A percentile compares a stretch with the other conserved stretches of the same genome.
Conservation (phyloP, 192 early-diverging fungal genomes). For the Coemansia sp. region DNA sequence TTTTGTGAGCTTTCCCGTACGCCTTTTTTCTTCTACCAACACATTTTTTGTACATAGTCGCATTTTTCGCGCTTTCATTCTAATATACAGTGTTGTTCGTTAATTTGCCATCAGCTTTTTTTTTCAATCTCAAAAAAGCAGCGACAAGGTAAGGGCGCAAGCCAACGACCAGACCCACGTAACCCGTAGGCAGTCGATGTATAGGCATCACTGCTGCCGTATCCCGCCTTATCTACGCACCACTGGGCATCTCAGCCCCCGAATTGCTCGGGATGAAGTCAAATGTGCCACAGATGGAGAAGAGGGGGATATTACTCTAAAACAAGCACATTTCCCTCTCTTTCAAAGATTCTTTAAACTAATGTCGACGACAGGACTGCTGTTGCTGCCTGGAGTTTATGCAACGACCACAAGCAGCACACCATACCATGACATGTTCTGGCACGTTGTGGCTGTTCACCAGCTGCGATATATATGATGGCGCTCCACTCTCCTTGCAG, state of each 20-base stretch:
- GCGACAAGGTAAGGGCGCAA: constrained; percentile 5
- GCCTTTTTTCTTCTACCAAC: constrained; percentile 1
- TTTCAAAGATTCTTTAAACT: background rate
- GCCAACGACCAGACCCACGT: background rate
- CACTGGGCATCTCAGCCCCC: background rate
- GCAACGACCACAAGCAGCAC: background rate
- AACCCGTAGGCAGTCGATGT: too few relatives aligned
- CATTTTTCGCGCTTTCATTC: background rate
- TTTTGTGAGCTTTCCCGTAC: too few relatives aligned
- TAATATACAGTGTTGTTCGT: background rate
- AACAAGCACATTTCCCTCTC: background rate
- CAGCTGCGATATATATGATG: background rate
- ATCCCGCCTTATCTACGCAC: background rate
- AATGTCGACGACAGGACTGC: background rate
- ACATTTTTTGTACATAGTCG: constrained; percentile 16
- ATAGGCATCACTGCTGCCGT: too few relatives aligned
- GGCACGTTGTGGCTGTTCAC: background rate
- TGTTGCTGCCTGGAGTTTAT: background rate
- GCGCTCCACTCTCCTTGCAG: background rate
- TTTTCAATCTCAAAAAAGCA: background rate
- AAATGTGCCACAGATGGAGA: background rate
- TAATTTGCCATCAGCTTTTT: background rate
- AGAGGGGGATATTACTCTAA: background rate
- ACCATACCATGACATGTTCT: background rate
- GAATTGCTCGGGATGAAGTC: constrained; percentile 1